A percentile compares a stretch with the other conserved stretches of the same genome.
Conservation (phyloP, 805 yeast genomes). For the Hemisphaericaspora nanyangensis region DNA sequence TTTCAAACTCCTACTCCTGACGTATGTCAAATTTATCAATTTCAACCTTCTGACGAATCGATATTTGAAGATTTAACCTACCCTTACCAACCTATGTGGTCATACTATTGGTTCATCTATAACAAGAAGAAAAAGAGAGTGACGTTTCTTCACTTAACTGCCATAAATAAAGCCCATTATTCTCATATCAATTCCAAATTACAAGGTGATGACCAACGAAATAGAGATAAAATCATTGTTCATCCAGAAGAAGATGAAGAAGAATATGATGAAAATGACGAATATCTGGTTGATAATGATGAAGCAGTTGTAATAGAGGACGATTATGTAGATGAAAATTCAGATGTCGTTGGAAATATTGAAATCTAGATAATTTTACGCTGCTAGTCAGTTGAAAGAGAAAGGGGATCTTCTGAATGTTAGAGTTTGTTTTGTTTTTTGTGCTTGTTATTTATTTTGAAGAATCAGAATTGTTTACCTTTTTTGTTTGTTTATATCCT, state of each 20-base stretch:
- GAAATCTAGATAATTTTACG: constrained; percentile 22
- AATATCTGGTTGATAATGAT: constrained; percentile 19
- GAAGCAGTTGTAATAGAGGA: constrained; percentile 20
- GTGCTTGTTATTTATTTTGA: too few relatives aligned
- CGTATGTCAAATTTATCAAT: constrained; percentile 60
- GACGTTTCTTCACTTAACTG: constrained; percentile 72
- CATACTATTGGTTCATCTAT: constrained; percentile 85
- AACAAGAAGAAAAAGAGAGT: constrained; percentile 91
- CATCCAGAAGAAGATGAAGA: constrained; percentile 19
- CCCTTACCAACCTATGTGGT: constrained; percentile 57
- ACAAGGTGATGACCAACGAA: constrained; percentile 9
- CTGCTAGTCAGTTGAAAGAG: too few relatives aligned
- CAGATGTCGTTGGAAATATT: constrained; percentile 36
- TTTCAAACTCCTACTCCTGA: constrained; percentile 18
- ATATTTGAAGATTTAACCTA: constrained; percentile 55
- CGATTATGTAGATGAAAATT: constrained; percentile 15
- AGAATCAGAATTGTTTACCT: too few relatives aligned
- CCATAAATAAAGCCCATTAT: constrained; percentile 38
- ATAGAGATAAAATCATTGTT: constrained; percentile 10
- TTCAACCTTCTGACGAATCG: constrained; percentile 56
- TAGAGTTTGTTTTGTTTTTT: too few relatives aligned
- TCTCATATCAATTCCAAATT: constrained; percentile 23
- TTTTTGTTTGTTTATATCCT: too few relatives aligned
- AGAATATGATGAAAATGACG: constrained; percentile 22
- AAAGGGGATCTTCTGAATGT: too few relatives aligned